Conservation (phyloP, 805 yeast genomes). For the Kodamaea kakaduensis region DNA sequence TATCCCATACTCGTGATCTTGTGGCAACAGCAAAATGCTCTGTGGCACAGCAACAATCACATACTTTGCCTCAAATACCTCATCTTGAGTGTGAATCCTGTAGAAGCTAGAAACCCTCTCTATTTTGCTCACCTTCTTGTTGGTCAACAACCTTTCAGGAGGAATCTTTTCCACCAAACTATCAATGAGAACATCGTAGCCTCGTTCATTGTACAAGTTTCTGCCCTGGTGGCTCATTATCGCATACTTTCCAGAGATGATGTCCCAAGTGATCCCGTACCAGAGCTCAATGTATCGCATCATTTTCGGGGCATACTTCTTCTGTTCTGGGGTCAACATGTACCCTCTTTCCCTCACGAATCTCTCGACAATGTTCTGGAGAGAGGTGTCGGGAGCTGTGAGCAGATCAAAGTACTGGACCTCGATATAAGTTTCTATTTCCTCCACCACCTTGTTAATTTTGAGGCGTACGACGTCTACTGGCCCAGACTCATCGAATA, state of each 20-base stretch:
- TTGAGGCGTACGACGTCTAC: conserved; percentile 27
- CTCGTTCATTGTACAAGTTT: conserved; percentile 63
- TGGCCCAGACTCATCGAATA: conserved; percentile 29
- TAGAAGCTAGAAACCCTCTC: too few relatives aligned
- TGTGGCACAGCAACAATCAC: conserved; percentile 75
- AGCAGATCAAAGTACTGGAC: conserved; percentile 49
- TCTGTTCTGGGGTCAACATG: conserved; percentile 50
- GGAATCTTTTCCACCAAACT: conserved; percentile 38
- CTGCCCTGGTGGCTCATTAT: conserved; percentile 73
- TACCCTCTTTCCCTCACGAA: conserved; percentile 46
- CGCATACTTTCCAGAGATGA: conserved; percentile 64
- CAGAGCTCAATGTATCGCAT: conserved; percentile 66
- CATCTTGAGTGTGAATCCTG: too few relatives aligned
- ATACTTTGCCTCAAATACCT: conserved; percentile 46
- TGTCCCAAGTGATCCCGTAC: conserved; percentile 72
- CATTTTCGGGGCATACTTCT: conserved; percentile 46
- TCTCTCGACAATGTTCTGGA: conserved; percentile 44
- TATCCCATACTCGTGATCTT: conserved; percentile 42
- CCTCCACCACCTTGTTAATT: conserved; percentile 42
- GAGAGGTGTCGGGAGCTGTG: conserved; percentile 48
- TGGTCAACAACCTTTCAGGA: conserved; percentile 31
- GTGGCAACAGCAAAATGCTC: conserved; percentile 51
- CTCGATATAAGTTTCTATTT: conserved; percentile 57
- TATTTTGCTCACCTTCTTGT: conserved; percentile 41
- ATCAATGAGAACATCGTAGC: conserved; percentile 52